Conservation (phyloP, 805 yeast species). For the Kluyveromyces starmeri region DNA sequence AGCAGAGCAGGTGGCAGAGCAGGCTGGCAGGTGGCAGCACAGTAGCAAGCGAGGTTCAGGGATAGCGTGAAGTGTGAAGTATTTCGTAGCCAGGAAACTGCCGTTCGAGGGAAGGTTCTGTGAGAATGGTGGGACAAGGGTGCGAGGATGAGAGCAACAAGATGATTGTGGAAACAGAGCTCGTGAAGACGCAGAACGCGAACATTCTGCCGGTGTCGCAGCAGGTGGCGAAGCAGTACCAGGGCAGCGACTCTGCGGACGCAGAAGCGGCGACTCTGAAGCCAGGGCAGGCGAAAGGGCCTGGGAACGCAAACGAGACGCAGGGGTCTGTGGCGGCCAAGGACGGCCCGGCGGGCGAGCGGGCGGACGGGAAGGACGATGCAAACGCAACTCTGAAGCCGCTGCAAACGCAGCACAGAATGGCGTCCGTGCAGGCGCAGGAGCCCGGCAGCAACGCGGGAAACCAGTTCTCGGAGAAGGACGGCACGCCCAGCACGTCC, state of each 20-base stretch:
- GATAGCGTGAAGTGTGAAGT: too few species aligned
- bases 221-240: conserved; percentile 9
- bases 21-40: too few species aligned
- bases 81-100: too few species aligned
- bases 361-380: background rate
- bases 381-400: background rate
- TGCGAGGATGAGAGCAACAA: conserved; percentile 24
- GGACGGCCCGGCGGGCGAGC: background rate
- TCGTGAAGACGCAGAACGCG: conserved; percentile 39
- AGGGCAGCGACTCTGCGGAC: conserved; percentile 10
- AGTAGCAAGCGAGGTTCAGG: too few species aligned
- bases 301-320: background rate
- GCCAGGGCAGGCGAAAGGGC: background rate
- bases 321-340: background rate
- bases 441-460: background rate
- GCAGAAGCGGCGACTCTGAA: background rate
- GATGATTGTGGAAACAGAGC: conserved; percentile 55
- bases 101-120: too few species aligned
- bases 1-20: too few species aligned
- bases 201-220: conserved; percentile 28
- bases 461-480: background rate
- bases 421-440: background rate
- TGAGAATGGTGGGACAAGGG: conserved; percentile 1
- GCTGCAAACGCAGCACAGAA: background rate
- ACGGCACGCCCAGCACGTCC: background rate